Evolutionary conservation across 78 protist genomes (phyloP).

Genomic region (Protostelium mycophagum): DNA sequence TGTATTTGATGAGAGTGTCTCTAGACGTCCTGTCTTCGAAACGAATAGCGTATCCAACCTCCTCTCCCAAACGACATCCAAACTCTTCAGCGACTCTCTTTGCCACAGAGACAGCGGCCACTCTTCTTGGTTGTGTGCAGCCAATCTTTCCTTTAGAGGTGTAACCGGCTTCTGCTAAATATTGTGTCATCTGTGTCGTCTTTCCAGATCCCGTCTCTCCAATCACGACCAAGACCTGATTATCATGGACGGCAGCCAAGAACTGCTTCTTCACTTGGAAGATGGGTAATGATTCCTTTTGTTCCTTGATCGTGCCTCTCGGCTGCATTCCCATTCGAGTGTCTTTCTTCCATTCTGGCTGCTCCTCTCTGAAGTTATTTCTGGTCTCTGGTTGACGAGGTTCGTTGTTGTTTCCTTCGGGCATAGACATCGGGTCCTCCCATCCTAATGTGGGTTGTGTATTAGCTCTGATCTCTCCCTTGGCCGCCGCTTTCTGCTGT

Average conservation of each 20-base stretch:
- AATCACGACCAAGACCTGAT: slow-evolving; percentile 84
- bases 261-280: slow-evolving; percentile 60
- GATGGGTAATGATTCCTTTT: slow-evolving; percentile 90
- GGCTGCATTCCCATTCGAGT: slow-evolving; percentile 11
- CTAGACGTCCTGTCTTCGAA: slow-evolving; percentile 95
- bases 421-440: slow-evolving; percentile 82
- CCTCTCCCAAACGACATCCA: slow-evolving; percentile 94
- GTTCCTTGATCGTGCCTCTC: slow-evolving; percentile 78
- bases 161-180: slow-evolving; percentile 79
- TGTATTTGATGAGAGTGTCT: slow-evolving; percentile 95
- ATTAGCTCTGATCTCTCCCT: slow-evolving; percentile 69
- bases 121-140: slow-evolving; percentile 99
- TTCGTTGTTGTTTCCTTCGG: no score
- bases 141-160: slow-evolving; percentile 66
- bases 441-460: slow-evolving; percentile 68
- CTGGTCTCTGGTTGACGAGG: slow-evolving; percentile 60
- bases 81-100: slow-evolving; percentile 98
- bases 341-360: slow-evolving; percentile 42
- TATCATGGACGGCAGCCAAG: slow-evolving; percentile 71
- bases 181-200: slow-evolving; percentile 92
- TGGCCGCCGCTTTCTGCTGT: slow-evolving; percentile 43
- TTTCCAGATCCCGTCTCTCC: slow-evolving; percentile 93
- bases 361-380: slow-evolving; percentile 65
- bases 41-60: slow-evolving; percentile 97
- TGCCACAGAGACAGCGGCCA: slow-evolving; percentile 98